Evolutionary conservation across 148 eudicot species (phyloP).

Genomic region (Bassia scoparia): DNA sequence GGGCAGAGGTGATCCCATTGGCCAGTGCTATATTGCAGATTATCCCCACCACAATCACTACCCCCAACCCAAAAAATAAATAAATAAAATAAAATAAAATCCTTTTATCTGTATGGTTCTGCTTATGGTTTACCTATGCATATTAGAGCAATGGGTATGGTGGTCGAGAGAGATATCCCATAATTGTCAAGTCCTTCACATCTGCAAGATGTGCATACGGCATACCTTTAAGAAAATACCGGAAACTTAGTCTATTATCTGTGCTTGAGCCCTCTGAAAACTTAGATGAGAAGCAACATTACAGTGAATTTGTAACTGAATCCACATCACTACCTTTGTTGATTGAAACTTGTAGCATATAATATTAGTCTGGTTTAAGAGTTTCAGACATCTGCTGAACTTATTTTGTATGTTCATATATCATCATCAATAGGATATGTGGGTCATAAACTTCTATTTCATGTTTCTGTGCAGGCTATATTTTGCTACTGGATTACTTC

Average conservation of each 20-base stretch:
- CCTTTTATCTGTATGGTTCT: too few relatives aligned
- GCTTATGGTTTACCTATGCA: too few relatives aligned
- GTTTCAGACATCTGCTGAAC: neutral
- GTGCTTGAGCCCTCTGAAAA: neutral
- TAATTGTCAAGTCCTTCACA: neutral
- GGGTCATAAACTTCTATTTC: conserved; percentile 1
- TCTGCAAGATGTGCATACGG: neutral
- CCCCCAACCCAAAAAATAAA: too few relatives aligned
- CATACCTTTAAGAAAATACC: neutral
- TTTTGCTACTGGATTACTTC: conserved; percentile 95
- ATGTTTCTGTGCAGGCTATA: conserved; percentile 59
- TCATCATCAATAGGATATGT: neutral
- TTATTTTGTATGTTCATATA: neutral
- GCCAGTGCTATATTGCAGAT: too few relatives aligned
- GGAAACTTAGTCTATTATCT: neutral
- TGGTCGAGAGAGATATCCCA: too few relatives aligned
- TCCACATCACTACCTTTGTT: too few relatives aligned
- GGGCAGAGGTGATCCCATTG: too few relatives aligned
- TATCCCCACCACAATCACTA: too few relatives aligned
- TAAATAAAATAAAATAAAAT: too few relatives aligned
- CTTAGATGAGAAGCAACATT: neutral
- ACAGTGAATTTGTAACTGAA: neutral
- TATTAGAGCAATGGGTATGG: too few relatives aligned
- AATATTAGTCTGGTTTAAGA: too few relatives aligned
- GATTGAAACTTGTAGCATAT: too few relatives aligned